Conservation (phyloP, 495 filamentous ascomycete species). For the Hypoxylon cercidicola region DNA sequence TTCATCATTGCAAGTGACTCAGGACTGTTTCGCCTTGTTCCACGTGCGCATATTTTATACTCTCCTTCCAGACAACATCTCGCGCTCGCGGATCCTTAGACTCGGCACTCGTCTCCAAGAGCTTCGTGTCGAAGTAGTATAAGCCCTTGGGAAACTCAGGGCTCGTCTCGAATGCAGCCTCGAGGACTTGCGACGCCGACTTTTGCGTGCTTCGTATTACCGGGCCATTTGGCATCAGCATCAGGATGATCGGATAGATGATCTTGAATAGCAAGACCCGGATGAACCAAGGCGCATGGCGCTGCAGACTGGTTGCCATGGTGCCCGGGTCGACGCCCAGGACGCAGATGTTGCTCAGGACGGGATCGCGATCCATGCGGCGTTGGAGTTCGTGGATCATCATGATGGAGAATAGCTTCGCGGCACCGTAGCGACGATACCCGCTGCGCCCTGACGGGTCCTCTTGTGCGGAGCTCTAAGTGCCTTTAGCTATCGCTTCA, state of each 20-base stretch:
- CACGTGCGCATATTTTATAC: conserved; percentile 38
- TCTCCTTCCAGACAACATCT: conserved; percentile 44
- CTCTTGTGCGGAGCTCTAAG: conserved; percentile 41
- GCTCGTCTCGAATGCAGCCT: conserved; percentile 39
- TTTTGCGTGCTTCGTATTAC: conserved; percentile 47
- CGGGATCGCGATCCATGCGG: conserved; percentile 33
- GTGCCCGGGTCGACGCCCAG: conserved; percentile 45
- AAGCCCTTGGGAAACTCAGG: conserved; percentile 32
- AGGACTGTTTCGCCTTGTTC: conserved; percentile 42
- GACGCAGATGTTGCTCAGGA: conserved; percentile 38
- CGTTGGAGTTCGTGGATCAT: conserved; percentile 42
- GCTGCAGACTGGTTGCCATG: conserved; percentile 38
- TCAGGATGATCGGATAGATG: conserved; percentile 18
- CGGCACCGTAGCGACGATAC: conserved; percentile 48
- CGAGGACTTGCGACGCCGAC: conserved; percentile 47
- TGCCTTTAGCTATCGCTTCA: conserved; percentile 49
- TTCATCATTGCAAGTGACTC: too few species aligned
- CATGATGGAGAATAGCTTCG: conserved; percentile 51
- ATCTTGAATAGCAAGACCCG: conserved; percentile 29
- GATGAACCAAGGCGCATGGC: conserved; percentile 34
- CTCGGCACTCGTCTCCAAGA: conserved; percentile 31
- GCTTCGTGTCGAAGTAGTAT: conserved; percentile 37
- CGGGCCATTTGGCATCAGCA: conserved; percentile 6
- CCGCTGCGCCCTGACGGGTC: conserved; percentile 41
- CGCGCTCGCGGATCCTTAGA: conserved; percentile 40